A percentile compares a stretch with the other conserved stretches of the same genome.
phyloP scores from a whole-genome alignment of 2,329 filamentous ascomycete genomes.

The Verticillium isaacii region DNA sequence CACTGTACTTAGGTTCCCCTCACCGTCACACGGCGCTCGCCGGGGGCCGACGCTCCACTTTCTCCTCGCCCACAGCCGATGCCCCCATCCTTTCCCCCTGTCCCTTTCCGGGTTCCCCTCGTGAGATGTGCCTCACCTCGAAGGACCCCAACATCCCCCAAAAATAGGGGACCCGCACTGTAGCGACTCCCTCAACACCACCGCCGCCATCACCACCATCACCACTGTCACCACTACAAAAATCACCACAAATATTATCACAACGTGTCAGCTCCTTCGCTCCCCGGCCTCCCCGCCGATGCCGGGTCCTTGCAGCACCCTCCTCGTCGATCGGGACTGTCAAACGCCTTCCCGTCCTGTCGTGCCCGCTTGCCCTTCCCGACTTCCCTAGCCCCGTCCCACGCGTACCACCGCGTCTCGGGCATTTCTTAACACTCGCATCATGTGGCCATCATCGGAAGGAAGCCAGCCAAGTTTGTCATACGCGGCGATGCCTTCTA shows the following conservation, averaged over 20 bases:
- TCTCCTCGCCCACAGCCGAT: background rate
- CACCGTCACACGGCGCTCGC: slow-evolving; percentile 14
- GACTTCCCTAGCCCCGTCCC: background rate
- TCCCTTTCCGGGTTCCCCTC: background rate
- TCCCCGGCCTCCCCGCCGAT: background rate
- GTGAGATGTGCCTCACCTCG: background rate
- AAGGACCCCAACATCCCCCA: too few relatives aligned
- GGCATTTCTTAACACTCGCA: background rate
- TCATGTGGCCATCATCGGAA: background rate
- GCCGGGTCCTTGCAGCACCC: slow-evolving; percentile 12
- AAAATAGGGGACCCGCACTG: too few relatives aligned
- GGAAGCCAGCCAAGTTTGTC: background rate
- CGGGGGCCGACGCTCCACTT: slow-evolving; percentile 7
- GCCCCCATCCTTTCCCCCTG: background rate
- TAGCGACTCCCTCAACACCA: too few relatives aligned
- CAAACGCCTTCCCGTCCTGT: slow-evolving; percentile 2
- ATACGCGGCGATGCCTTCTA: background rate
- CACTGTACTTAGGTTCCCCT: background rate
- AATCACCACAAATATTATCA: background rate
- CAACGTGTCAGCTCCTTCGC: too few relatives aligned
- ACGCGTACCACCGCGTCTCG: background rate
- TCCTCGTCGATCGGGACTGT: slow-evolving; percentile 8
- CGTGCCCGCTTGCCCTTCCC: background rate
- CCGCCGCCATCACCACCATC: too few relatives aligned
- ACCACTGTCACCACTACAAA: too few relatives aligned